A percentile compares a stretch with the other conserved stretches of the same genome.
Evolutionary conservation across 371 early-diverging fungal genomes (phyloP).

Genomic region (Neoconidiobolus thromboides): DNA sequence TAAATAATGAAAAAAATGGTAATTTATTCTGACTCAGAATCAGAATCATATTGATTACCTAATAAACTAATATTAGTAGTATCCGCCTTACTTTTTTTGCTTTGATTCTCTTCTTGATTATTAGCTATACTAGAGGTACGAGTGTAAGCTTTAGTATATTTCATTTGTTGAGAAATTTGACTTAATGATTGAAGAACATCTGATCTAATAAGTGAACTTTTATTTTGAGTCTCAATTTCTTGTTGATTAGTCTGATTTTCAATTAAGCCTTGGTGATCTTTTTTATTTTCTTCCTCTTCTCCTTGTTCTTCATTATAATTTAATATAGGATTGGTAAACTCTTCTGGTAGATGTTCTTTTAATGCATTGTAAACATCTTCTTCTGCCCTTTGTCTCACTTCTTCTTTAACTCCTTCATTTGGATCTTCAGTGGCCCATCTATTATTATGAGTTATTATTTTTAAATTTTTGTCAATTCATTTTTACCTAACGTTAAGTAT

Average conservation of each 20-base stretch:
- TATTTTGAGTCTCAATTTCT: background rate
- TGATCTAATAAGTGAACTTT: background rate
- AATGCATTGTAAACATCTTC: constrained; percentile 23
- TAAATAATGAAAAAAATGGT: no score
- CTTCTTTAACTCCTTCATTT: constrained; percentile 34
- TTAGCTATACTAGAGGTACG: no score
- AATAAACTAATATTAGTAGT: no score
- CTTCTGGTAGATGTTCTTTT: constrained; percentile 39
- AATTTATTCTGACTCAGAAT: no score
- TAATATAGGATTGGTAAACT: constrained; percentile 13
- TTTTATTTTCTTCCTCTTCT: background rate
- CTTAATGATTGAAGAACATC: background rate
- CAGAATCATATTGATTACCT: no score
- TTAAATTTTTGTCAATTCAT: no score
- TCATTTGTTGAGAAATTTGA: constrained; percentile 2
- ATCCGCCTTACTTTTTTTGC: no score
- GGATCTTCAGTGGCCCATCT: constrained; percentile 75
- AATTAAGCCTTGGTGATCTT: background rate
- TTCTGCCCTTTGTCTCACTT: constrained; percentile 27
- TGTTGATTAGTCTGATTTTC: background rate
- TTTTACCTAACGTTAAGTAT: no score
- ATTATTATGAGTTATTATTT: no score
- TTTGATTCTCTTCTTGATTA: no score
- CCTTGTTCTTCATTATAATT: background rate
- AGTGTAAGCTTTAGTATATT: background rate